phyloP scores from a whole-genome alignment of 495 filamentous ascomycete genomes.

The Talaromyces trachyspermus region DNA sequence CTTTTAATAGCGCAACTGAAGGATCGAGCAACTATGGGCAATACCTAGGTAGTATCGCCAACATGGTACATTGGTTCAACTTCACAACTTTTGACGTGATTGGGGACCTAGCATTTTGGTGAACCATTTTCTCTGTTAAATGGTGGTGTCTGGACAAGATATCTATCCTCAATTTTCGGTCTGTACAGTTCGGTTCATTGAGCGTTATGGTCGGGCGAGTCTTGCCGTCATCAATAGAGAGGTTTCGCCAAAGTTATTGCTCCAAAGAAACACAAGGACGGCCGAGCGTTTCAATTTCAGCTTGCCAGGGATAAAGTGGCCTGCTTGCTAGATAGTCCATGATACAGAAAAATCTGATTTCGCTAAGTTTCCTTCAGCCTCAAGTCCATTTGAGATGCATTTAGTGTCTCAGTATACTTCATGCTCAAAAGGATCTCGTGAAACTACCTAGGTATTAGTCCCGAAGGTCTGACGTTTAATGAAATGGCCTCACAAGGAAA shows the following conservation, averaged over 20 bases:
- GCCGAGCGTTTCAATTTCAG: constrained; percentile 5
- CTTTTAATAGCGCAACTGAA: too few species aligned
- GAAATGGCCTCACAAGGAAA: constrained; percentile 36
- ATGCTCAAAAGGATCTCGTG: constrained; percentile 19
- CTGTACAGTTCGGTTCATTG: background rate
- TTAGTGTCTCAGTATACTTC: constrained; percentile 14
- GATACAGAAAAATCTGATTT: constrained; percentile 17
- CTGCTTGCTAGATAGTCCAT: constrained; percentile 10
- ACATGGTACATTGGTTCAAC: constrained; percentile 28
- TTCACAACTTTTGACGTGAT: constrained; percentile 29
- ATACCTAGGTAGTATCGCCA: too few species aligned
- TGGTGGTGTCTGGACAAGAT: constrained; percentile 29
- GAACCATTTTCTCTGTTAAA: constrained; percentile 40
- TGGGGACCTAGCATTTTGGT: constrained; percentile 30
- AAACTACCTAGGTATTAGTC: constrained; percentile 7
- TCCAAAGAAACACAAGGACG: background rate
- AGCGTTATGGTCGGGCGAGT: background rate
- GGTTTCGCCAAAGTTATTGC: background rate
- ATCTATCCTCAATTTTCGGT: constrained; percentile 21
- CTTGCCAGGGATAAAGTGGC: constrained; percentile 12
- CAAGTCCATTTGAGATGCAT: background rate
- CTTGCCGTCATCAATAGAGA: background rate
- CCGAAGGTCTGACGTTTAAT: constrained; percentile 20
- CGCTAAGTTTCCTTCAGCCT: background rate
- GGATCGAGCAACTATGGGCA: too few species aligned